Base-by-base conservation (phyloP, 495 filamentous ascomycete species). In the Cercophora samala region DNA sequence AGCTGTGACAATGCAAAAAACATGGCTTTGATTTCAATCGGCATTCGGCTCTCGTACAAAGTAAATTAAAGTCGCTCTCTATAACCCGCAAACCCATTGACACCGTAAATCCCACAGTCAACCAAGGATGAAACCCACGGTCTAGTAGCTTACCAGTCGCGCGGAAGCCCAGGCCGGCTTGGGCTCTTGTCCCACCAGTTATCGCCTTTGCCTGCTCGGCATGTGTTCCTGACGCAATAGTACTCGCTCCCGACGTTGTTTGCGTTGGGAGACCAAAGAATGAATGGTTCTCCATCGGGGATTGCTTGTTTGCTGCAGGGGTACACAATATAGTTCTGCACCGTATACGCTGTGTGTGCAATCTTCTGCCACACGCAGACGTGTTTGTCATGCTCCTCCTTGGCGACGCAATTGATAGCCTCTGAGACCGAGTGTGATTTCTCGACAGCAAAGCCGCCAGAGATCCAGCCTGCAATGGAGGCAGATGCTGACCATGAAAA, bases 361-460 rank as follows among this genome's bases (percentile, higher is more conserved):
- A 46, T 17, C 37, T 0, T 46, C 15, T 46, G 37, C 37, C 37
- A 46, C 8, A 46, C 37, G 15, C 37, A 46, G 9, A 46, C 2
- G 13, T 46, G 5, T 2, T 2, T 46, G 15, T 46, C 37, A 17
- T 29, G 26, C 26, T 9, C 37, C 15, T 11, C 9, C 15, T 46
- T 46, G 37, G 5, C 37, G 37, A 13, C 15, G 37, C 37, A 46
- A 13, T 11, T 46, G 37, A 17, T 11, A 17, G 5, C 11, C 15
- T 46, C 37, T 11, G 37, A 5, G 37, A 13, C 3, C 37, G 37
- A 46, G 37, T 46, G 37, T 9, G 59, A 29, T 58, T 42, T 23
- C 17, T 66, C 42, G 19, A 66, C 65, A 18, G 65, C 65, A 21
- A 66, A 66, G 5, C 65, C 65, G 13, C 46, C 59, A 17, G 46